Evolutionary conservation across 306 rosid species (phyloP), one percentile per base, ranked within the genome.

Genomic region (Spatholobus suberectus): DNA sequence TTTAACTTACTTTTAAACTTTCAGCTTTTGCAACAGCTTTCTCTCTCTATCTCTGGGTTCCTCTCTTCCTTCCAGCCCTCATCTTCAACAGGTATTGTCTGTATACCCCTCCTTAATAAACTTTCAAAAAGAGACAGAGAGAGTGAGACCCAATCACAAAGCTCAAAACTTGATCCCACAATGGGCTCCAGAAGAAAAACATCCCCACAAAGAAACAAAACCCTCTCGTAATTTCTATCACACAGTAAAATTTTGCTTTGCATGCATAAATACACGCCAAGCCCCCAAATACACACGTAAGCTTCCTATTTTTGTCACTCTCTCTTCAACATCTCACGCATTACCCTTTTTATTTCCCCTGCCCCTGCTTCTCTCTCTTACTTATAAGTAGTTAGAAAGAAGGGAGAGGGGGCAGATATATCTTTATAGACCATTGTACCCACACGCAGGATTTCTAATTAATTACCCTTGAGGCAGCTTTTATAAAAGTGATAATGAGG

Each of bases 201-300:
- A 89, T 84, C 90, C 93, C 88, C 94, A 93, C 93, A 88, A 86
- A 83, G 79, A 90, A 95, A 95, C 97, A 93, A 92, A 92, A 80
- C 87, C 63, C 72, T 38, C 73, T 68, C 49, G 0, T 37, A 34
- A 81, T 81, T 91, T 85, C 84, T n/a, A 44, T 84, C 55, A 15
- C 81, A 88, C 95, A 38, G 94, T 91, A 68, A 89, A 82, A 4
- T 54, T 44, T 83, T 52, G 23, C 79, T 87, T 84, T 91, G 89
- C 97, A 93, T 93, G 97, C 95, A 88, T 81, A 83, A 82, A 91
- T 89, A 91, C 86, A 76, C 23, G 46, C 86, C 77, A 71, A 78
- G 68, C 73, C 84, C 70, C 86, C 76, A 82, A 85, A 85, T 77
- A 86, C 78, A 87, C 91, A 89, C 88, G 91, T 89, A 84, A 79